Percentiles rank a stretch among this genome's conserved stretches.
These are phyloP conservation scores for Trichoderma asperelloides DNA, from an alignment of 495 filamentous ascomycete species.

Conservation along the genomic window DNA sequence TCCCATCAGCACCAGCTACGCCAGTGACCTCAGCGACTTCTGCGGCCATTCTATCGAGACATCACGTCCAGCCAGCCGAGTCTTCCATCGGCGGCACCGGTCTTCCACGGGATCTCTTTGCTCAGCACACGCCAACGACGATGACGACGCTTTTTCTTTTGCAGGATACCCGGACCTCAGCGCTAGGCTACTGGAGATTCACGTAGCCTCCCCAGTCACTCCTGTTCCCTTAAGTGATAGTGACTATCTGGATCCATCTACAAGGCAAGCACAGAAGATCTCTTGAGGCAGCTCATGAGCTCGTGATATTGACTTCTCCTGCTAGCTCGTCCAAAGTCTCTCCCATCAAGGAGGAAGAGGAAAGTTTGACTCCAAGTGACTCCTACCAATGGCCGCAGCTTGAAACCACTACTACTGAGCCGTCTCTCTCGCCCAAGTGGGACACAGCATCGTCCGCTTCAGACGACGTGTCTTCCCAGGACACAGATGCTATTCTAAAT, in stretches of 20 bases:
- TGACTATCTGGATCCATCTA: neutral
- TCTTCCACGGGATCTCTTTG: neutral
- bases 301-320: conserved; percentile 4
- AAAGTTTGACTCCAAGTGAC: neutral
- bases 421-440: neutral
- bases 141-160: neutral
- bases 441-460: neutral
- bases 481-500: conserved; percentile 7
- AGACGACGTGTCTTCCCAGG: conserved; percentile 8
- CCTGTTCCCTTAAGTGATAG: neutral
- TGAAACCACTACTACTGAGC: neutral
- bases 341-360: conserved; percentile 2
- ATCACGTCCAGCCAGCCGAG: conserved; percentile 1
- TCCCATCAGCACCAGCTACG: conserved; percentile 9
- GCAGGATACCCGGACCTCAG: conserved; percentile 4
- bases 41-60: neutral
- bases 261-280: conserved; percentile 5
- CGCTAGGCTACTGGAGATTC: neutral
- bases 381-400: neutral
- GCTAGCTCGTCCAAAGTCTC: neutral
- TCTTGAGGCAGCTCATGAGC: neutral
- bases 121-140: conserved; percentile 9
- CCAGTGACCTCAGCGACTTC: conserved; percentile 7
- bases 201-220: neutral
- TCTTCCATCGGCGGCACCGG: conserved; percentile 1